Conservation (phyloP, 2,329 filamentous ascomycete species). For the Fusarium pseudocircinatum region DNA sequence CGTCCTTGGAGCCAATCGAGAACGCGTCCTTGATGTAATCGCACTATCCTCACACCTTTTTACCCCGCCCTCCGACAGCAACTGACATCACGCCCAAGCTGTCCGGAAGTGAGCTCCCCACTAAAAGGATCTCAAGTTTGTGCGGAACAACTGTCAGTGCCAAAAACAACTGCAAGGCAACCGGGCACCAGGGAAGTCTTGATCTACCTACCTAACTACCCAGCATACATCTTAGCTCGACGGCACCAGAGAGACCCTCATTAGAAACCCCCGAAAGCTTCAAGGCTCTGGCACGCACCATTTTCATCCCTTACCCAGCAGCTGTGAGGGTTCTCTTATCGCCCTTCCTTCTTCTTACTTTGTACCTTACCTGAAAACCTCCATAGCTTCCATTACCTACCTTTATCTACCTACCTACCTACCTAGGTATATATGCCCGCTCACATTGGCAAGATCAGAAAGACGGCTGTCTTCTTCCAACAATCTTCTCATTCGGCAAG, state of each 20-base stretch:
- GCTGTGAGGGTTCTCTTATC: not conserved
- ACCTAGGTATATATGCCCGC: not conserved
- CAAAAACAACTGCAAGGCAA: conserved; percentile 19
- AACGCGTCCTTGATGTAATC: conserved; percentile 29
- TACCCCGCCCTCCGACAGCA: conserved; percentile 37
- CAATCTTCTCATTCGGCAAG: not conserved
- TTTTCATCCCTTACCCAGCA: conserved; percentile 22
- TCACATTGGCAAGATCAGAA: not conserved
- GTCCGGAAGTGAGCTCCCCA: conserved; percentile 14
- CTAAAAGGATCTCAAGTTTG: conserved; percentile 19
- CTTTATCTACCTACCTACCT: too few relatives aligned
- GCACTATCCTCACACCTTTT: conserved; percentile 37
- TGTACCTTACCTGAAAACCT: not conserved
- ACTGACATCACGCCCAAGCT: conserved; percentile 29
- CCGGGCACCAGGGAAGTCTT: not conserved
- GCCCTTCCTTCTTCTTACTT: not conserved
- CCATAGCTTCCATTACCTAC: not conserved
- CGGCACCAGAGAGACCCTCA: not conserved
- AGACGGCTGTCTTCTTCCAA: not conserved
- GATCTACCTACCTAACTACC: not conserved
- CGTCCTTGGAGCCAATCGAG: not conserved
- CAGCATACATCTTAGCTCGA: not conserved
- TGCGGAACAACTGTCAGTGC: conserved; percentile 4
- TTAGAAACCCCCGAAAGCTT: conserved; percentile 8
- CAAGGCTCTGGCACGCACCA: not conserved